Conservation (phyloP, 257 asterid species). For the Lycium ferocissimum region DNA sequence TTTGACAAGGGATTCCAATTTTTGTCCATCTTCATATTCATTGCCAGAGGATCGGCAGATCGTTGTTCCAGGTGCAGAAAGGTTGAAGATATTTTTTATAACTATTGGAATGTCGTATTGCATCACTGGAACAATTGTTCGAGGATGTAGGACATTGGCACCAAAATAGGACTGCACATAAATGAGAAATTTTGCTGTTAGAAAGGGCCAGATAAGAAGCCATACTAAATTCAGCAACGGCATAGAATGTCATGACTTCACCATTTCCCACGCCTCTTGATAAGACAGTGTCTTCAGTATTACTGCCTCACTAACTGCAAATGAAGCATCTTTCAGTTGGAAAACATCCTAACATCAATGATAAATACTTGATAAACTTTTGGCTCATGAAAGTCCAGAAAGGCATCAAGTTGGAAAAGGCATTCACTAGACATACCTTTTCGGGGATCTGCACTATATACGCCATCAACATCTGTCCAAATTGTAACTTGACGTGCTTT, state of each 20-base stretch:
- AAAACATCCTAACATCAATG: slow-evolving; percentile 22
- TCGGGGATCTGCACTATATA: slow-evolving; percentile 97
- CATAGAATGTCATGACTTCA: slow-evolving; percentile 39
- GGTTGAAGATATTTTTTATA: slow-evolving; percentile 96
- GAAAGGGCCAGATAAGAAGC: slow-evolving; percentile 35
- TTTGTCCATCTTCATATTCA: slow-evolving; percentile 58
- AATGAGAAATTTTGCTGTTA: slow-evolving; percentile 34
- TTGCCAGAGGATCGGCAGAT: slow-evolving; percentile 63
- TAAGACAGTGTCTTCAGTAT: slow-evolving; percentile 84
- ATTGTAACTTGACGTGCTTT: slow-evolving; percentile 93
- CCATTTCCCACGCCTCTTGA: slow-evolving; percentile 99
- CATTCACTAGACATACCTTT: slow-evolving; percentile 61
- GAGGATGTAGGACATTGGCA: slow-evolving; percentile 97
- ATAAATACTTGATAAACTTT: background rate
- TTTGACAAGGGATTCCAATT: slow-evolving; percentile 75
- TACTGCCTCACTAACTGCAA: slow-evolving; percentile 96
- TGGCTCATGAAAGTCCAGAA: slow-evolving; percentile 21
- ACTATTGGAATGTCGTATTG: slow-evolving; percentile 92
- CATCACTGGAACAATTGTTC: slow-evolving; percentile 99
- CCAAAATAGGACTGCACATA: slow-evolving; percentile 91
- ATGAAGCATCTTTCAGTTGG: slow-evolving; percentile 21
- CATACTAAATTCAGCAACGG: slow-evolving; percentile 32
- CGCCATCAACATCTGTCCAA: slow-evolving; percentile 99
- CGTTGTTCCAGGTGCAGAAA: slow-evolving; percentile 89
- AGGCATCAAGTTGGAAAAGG: slow-evolving; percentile 9